Base-by-base conservation (phyloP, 768 basidiomycete species). In the Rhizopogon vinicolor region DNA sequence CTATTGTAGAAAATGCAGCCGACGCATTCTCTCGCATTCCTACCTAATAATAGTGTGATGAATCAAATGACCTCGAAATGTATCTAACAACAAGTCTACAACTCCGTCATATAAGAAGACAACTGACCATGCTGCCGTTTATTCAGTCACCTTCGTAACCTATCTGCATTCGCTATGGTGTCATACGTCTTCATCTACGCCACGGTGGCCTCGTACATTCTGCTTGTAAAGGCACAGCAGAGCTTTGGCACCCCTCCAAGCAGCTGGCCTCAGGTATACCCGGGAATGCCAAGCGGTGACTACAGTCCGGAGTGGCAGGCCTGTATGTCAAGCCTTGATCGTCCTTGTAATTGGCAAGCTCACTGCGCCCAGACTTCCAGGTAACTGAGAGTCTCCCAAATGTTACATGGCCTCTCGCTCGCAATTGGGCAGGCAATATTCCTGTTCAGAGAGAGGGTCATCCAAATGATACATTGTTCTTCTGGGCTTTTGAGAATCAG, bases 401-500 rank as follows among this genome's bases (percentile, higher is more conserved):
- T 60, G 71, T 86, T n/a, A 81, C 83, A 0, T 85, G 83, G 64
- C 62, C 70, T 42, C 62, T 74, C 8, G 70, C 75, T 31, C 77
- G 76, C n/a, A 80, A 74, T 62, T 87, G 74, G 62, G 84, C 86
- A 1, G 86, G 86, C 52, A 87, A 86, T 55, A 74, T 87, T 51
- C 77, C 78, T 29, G 85, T 87, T 3, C 74, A 82, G 58, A 77
- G 85, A 48, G 67, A 70, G 7, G 77, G 76, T 28, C 85, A 85
- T 64, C 82, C 82, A 0, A 86, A 87, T 51, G 70, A 86, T 56
- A 86, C 85, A 0, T 71, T 87, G 14, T 87, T 86, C 70, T 87
- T 87, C 65, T 76, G 79, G 71, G 85, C 77, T 14, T 82, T 84
- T 57, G 85, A 87, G 61, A 80, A 79, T 33, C 66, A 69, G 1